Evolutionary conservation across 2,329 filamentous ascomycete genomes (phyloP), one percentile per base, ranked within the genome.

Genomic region (Cladosporium colombiae): DNA sequence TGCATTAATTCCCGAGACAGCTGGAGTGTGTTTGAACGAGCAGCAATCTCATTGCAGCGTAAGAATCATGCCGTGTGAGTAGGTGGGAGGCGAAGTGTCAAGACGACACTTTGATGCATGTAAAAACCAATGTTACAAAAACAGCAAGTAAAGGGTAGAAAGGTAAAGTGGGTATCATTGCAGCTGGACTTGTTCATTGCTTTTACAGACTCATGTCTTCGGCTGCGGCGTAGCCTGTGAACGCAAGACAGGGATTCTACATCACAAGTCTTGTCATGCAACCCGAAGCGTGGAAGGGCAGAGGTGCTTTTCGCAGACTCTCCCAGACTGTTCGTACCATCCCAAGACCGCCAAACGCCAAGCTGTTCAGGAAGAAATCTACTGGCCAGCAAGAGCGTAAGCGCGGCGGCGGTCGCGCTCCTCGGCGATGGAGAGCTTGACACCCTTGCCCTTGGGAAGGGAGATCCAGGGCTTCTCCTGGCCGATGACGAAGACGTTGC

Each of bases 361-460:
- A 44, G 61, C 61, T 56, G 40, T 35, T 63, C 61, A 63, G 29
- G 35, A 44, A 46, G 49, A n/a, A 63, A 63, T 66, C 75, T 27
- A 76, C 74, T 5, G 75, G 74, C 80, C 79, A 75, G 85, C 83
- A 74, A 85, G 74, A 75, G 83, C 81, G 74, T 84, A 80, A 74
- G 93, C 92, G 80, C 95, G 91, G 81, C 93, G 92, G 84, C 94
- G 93, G 85, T 99, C 94, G 87, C 94, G 89, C 92, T 99, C 94
- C 88, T 99, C 94, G 76, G 94, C 93, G 80, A 99, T 98, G 81
- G 91, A 89, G 83, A 98, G 92, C 92, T 97, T 97, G 87, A 99
- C 95, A 92, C 95, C 95, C 90, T 97, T 97, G 86, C 95, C 95
- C 92, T 98, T 99, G 83, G 95, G 96, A 81, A 99, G 89, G 78